Base-by-base conservation (phyloP, 2,329 filamentous ascomycete genomes). In the Chaetomium olivaceum region DNA sequence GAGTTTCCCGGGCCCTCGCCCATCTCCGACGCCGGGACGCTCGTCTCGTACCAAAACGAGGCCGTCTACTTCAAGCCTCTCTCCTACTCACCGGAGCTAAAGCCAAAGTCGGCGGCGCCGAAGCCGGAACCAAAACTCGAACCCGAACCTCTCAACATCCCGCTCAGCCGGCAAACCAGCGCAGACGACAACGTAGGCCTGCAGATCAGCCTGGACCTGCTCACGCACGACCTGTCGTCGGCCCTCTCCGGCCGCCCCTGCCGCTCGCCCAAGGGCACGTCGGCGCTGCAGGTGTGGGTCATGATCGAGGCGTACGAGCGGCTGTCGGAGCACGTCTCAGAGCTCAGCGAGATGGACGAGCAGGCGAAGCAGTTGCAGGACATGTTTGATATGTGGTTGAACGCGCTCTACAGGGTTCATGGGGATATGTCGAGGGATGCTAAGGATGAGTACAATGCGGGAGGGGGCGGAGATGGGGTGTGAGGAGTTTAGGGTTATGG, bases 231-330 rank as follows among this genome's bases (percentile, higher is more conserved):
- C 67, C 75, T 87, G 9, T 79, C 81, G 0, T 79, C 80, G 0
- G 80, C 80, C 0, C 69, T 82, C 48, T 52, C 63, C 43, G 73
- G 60, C 61, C 73, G 74, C 61, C 64, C 72, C 23, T 21, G 64
- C 11, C 72, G 69, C 2, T 63, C 73, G 19, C 73, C 58, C 50
- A 3, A n/a, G 25, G 77, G 81, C 43, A 77, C 78, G 0, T 79
- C 83, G 16, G 79, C 80, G 1, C 71, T 86, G 50, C 84, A 86
- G 71, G 73, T 86, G 21, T 82, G 81, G 80, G 78, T 83, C 52
- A 86, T 86, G 84, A 86, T 86, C 59, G 84, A 86, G 69, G 83
- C 84, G 2, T 86, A 86, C 70, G 83, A 86, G 76, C 78, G 78
- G 65, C 74, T 87, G 64, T 77, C 82, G 19, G 81, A 85, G 52